Base-by-base conservation (phyloP, 306 rosid genomes). In the Phaseolus lunatus region DNA sequence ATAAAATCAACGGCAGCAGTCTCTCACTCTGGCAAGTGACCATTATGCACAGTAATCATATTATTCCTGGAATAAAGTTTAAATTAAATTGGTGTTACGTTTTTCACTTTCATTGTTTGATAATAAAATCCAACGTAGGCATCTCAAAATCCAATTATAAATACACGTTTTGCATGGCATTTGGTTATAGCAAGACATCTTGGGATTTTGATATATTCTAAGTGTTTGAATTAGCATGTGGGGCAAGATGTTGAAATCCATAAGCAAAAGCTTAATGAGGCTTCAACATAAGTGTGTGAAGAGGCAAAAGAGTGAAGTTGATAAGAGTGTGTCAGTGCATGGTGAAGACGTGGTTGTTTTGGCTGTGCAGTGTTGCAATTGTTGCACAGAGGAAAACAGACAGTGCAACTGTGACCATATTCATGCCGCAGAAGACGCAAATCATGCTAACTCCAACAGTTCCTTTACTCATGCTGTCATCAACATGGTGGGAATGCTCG, bases 401-500 rank as follows among this genome's bases (percentile, higher is more conserved):
- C 35, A 59, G 0, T 88, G 89, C 62, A 65, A 72, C 47, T 81
- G 89, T 66, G 76, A 81, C 19, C 65, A 82, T 64, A 70, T 44
- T 8, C 23, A 11, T 45, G 47, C 39, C 1, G 4, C 49, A 63
- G 69, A 63, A 52, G 75, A 14, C 0, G 20, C 37, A 0, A 67
- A 75, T 13, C 78, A 78, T 61, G 80, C 80, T 56, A 78, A 84
- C 48, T 87, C 87, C 7, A 82, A 80, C 24, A 67, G 93, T 70
- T 88, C 91, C 75, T 85, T 66, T 87, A 61, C 73, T 78, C 92
- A 88, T 70, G 81, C 92, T 35, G 92, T 88, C 54, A 77, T 90
- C 78, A 92, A 92, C 76, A 92, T 92, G 97, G 89, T 84, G 54
- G 97, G 93, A 39, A 90, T 88, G 96, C 92, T 92, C 80, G 81